Evolutionary conservation across 2,329 filamentous ascomycete species (phyloP), one percentile per base, ranked within the genome.

Genomic region (Dichotomopilus funicola): DNA sequence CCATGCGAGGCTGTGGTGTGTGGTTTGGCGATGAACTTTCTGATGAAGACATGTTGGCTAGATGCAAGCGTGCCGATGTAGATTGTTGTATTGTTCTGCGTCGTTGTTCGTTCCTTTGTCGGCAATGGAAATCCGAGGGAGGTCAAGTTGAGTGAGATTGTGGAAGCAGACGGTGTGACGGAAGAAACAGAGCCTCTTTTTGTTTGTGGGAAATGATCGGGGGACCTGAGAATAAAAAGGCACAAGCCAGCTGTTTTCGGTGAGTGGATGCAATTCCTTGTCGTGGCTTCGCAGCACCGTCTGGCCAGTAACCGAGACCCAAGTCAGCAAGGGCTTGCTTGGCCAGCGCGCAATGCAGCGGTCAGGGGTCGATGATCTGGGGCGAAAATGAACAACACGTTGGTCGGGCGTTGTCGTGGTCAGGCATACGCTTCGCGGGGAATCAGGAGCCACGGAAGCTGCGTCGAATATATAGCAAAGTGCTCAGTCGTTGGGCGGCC

Each of bases 31-130:
- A 57, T 35, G 63, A 61, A 48, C 52, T 60, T n/a, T 65, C 57
- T 34, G 59, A 59, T 10, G 62, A 63, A 31, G 61, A 61, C 63
- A 65, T 65, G 38, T 45, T 49, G 49, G 12, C 13, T 6, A 42
- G 51, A 7, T 33, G 44, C 8, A 19, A 33, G 41, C 33, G 34
- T 37, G 34, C 35, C 12, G 36, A 34, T 49, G 31, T 37, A 38
- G 36, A n/a, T 33, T 7, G 31, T 37, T n/a, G 34, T 35, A n/a
- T n/a, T 40, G 42, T 19, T 19, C 41, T 11, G n/a, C 38, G 35
- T 51, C 44, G 4, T 31, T 35, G 9, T 27, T 27, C 19, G 19
- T 27, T 27, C 19, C 19, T 27, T 27, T 27, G 19, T 27, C 19
- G 19, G 19, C 19, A 27, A 27, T 27, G 19, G 19, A 27, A 27